A percentile compares a stretch with the other conserved stretches of the same genome.
Conservation (phyloP, 2,329 filamentous ascomycete species). For the Epichloe scottii region DNA sequence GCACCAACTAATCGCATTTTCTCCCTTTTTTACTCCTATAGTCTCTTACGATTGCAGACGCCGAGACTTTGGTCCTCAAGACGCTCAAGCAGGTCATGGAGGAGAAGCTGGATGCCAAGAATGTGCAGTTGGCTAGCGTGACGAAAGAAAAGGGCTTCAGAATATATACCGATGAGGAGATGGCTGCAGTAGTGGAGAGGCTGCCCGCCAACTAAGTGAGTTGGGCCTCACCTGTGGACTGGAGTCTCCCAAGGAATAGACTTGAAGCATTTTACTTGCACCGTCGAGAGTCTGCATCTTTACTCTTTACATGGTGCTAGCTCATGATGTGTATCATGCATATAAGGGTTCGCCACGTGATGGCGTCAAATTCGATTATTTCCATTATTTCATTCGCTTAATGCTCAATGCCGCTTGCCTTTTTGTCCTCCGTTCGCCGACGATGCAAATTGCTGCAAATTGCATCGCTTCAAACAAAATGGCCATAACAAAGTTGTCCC, state of each 20-base stretch:
- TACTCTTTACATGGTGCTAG: not conserved
- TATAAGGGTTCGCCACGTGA: conserved; percentile 11
- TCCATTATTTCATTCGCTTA: not conserved
- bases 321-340: conserved; percentile 18
- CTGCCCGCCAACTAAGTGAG: conserved; percentile 50
- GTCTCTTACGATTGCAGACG: conserved; percentile 84
- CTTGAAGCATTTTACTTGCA: not conserved
- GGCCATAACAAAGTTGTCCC: not conserved
- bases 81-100: conserved; percentile 99
- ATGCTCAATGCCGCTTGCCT: not conserved
- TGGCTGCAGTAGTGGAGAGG: conserved; percentile 82
- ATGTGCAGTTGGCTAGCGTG: conserved; percentile 94
- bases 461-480: not conserved
- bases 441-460: not conserved
- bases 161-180: conserved; percentile 97
- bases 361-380: conserved; percentile 6
- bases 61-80: conserved; percentile 91
- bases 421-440: not conserved
- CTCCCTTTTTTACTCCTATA: conserved; percentile 16
- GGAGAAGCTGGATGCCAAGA: conserved; percentile 98
- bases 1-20: not conserved
- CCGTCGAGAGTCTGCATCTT: not conserved
- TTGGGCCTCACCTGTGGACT: not conserved
- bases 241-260: conserved; percentile 8
- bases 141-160: conserved; percentile 96